Evolutionary conservation across 163 green algal genomes (phyloP), one percentile per base, ranked within the genome.

Genomic region (Scenedesmus sp.): DNA sequence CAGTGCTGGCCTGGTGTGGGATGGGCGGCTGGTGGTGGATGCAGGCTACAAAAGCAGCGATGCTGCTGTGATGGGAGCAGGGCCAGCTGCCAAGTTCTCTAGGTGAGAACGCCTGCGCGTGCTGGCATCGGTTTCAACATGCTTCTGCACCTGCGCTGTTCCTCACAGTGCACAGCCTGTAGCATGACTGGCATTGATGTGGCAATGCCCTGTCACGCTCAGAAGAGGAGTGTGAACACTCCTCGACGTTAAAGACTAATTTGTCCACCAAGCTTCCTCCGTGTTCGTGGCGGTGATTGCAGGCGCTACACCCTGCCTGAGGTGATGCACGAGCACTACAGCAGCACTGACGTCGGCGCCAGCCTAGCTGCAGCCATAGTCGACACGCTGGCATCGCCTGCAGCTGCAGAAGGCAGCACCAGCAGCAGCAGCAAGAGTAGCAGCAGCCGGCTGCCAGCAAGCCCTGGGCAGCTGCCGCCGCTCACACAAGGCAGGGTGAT

Each of bases 21-120:
- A 97, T 89, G 96, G 96, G 0, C 94, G 96, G 23, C 57, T 97
- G 18, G 95, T 97, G 18, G 95, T 97, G 15, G 95, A 97, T 89
- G 92, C 74, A 4, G 59, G 57, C 20, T 96, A 97, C 90, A 76
- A 92, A 55, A 97, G 94, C 54, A 96, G 92, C 84, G 95, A 96
- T 79, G 59, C 88, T 13, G 56, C 82, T 83, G 96, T 97, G 82
- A 96, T 95, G 74, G 96, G 91, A 10, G 95, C 93, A 18, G 96
- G 96, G 18, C 92, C 95, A 0, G 55, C 92, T 12, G 94, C 95
- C 55, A 96, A 96, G 90, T 96, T 97, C 56, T 96, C 94, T 5
- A 70, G 79, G 88, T 92, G 76, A 13, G 88, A 57, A n/a, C 62
- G 73, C 20, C n/a, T 20, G 56, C 20, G 26, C 18, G 26, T 64